These are phyloP conservation scores for Epichloe gansuensis DNA, from an alignment of 2,329 filamentous ascomycete genomes.

Conservation along the genomic window DNA sequence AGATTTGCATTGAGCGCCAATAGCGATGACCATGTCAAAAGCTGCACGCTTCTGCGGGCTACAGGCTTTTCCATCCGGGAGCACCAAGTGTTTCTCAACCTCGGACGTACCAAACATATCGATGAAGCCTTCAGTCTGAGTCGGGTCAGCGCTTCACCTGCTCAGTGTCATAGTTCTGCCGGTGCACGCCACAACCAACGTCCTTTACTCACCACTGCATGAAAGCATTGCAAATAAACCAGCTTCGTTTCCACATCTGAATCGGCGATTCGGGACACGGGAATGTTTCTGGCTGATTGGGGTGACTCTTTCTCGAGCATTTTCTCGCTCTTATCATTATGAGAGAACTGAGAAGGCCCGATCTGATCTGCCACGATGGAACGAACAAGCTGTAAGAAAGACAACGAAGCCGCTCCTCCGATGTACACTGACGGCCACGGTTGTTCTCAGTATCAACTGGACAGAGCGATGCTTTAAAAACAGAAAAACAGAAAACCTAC, in stretches of 20 bases:
- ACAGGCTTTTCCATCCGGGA: constrained; percentile 2
- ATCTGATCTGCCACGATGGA: constrained; percentile 35
- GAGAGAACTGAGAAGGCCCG: constrained; percentile 41
- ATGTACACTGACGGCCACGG: constrained; percentile 27
- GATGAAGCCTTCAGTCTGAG: constrained; percentile 21
- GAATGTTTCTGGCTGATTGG: constrained; percentile 1
- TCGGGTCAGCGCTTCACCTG: constrained; percentile 3
- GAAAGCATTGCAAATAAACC: constrained; percentile 9
- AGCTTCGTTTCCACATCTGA: constrained; percentile 10
- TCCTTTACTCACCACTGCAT: constrained; percentile 10
- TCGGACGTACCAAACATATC: constrained; percentile 20
- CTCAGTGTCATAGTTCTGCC: neutral
- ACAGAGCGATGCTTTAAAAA: too few relatives aligned
- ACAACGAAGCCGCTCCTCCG: constrained; percentile 39
- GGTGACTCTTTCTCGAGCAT: constrained; percentile 37
- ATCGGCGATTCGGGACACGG: constrained; percentile 1
- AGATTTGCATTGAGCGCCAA: constrained; percentile 19
- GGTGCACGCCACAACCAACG: neutral
- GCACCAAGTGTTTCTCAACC: constrained; percentile 13
- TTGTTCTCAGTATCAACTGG: neutral
- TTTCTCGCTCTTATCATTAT: constrained; percentile 35
- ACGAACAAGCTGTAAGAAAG: constrained; percentile 42
- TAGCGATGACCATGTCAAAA: constrained; percentile 21
- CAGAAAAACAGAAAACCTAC: constrained; percentile 16
- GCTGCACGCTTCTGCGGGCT: constrained; percentile 16